phyloP scores from a whole-genome alignment of 139 green algal species.

The Coccomyxa sp. region DNA sequence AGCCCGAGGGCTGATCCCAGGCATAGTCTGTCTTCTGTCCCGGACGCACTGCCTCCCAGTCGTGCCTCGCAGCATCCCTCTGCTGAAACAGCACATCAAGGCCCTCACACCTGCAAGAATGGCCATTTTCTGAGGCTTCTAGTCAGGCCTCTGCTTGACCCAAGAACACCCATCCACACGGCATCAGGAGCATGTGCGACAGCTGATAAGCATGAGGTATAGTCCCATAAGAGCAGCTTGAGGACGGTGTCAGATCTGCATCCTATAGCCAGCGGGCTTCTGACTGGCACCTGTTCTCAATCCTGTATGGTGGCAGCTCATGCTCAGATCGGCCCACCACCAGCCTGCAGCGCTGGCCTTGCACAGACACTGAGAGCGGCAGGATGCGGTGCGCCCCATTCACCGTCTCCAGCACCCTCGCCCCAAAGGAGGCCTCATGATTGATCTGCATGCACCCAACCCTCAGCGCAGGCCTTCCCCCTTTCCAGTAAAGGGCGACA shows the following conservation, averaged over 20 bases:
- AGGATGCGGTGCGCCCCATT: slow-evolving; percentile 31
- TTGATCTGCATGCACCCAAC: slow-evolving; percentile 16
- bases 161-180: no score
- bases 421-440: slow-evolving; percentile 26
- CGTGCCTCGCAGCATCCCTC: slow-evolving; percentile 9
- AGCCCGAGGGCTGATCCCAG: slow-evolving; percentile 32
- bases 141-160: no score
- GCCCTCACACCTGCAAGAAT: slow-evolving; percentile 17
- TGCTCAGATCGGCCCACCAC: slow-evolving; percentile 17
- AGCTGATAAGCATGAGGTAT: no score
- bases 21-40: slow-evolving; percentile 28
- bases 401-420: slow-evolving; percentile 16
- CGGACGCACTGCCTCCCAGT: slow-evolving; percentile 22
- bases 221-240: no score
- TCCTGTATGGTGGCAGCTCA: slow-evolving; percentile 32
- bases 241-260: no score
- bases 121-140: no score
- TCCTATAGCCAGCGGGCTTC: no score
- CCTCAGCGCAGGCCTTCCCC: no score
- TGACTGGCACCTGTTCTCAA: slow-evolving; percentile 36
- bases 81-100: slow-evolving; percentile 35
- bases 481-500: no score
- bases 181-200: no score
- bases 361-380: slow-evolving; percentile 32
- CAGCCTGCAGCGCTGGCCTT: slow-evolving; percentile 26